Evolutionary conservation across 1,284 basidiomycete genomes (phyloP), one percentile per base, ranked within the genome.

Genomic region (Meira miltonrushii): DNA sequence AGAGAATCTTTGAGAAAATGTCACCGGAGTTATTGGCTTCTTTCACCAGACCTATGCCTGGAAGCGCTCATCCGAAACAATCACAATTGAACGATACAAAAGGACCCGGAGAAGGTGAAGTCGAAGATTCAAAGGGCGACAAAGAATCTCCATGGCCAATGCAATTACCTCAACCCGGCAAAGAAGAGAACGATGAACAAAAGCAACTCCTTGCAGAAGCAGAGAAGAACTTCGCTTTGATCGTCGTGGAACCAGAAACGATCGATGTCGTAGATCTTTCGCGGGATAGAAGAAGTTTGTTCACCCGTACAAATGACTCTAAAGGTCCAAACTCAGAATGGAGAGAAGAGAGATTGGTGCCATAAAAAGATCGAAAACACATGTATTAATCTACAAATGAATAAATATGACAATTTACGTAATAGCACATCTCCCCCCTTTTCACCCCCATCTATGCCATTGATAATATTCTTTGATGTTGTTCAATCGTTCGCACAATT

Each of bases 11-110:
- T 44, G 64, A 77, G 51, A 79, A 79, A 61, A 64, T 80, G 54
- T 69, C 61, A 17, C 69, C 78, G 10, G 71, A 69, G 13, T 61
- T 80, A n/a, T 61, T 78, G 8, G 79, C 79, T 17, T 75, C 72
- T 13, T 80, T 80, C 61, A 70, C 67, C 43, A 54, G 77, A 9
- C 79, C 78, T n/a, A 73, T 66, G 0, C 79, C 79, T 0, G 79
- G 79, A 0, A 68, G 71, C 0, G 38, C 54, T 1, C 72, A 74
- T 47, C 72, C 70, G 12, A 63, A 70, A 39, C 2, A 53, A 41
- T 4, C 21, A 13, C 17, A 39, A 37, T 8, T 17, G 19, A 19
- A 33, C 7, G 21, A 41, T 19, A 33, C n/a, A 13, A 53, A 41
- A 23, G 50, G 50, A 58, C 49, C 17, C 3, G 57, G 56, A 13